Evolutionary conservation across 1,139 yeast species (phyloP), one percentile per base, ranked within the genome.

Genomic region (Pichia cactophila): DNA sequence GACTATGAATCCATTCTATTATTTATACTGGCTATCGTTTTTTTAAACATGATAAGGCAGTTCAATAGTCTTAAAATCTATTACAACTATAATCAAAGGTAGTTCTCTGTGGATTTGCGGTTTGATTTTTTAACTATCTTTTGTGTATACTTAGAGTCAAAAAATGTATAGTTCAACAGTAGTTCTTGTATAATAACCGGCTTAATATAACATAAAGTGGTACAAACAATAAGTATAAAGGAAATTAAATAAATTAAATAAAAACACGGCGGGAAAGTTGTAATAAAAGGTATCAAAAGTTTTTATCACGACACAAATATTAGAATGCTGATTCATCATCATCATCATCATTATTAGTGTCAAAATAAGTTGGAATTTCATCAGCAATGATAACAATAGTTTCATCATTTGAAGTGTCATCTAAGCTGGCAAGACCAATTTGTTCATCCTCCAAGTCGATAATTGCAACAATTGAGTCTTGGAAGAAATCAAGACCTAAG

Each of bases 401-500:
- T 16, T 23, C 41, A 9, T 23, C 41, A 23, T 37, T 36, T 16
- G 26, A 36, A 38, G 87, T 1, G 12, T 20, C 10, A 6, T 7
- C 29, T 14, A 35, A 9, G 23, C 39, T 38, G 17, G 92, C 95
- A 50, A 88, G 55, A 1, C 85, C 79, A 26, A 87, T 72, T 59
- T 80, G 77, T 48, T 69, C 67, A 54, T 74, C 77, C 37, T 84
- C 89, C 55, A 86, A 68, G 63, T 87, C 90, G 61, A 76, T 86
- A 42, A 86, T 92, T n/a, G 42, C 26, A 39, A 80, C 76, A 61
- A 86, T 86, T 5, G 86, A 86, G 45, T 77, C 71, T 53, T 86
- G 72, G 58, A 87, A 69, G 67, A 86, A 80, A 35, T 79, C 75
- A 63, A 84, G 92, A 45, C 96, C 96, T 17, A 86, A 61, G 11